Base-by-base conservation (phyloP, 257 asterid genomes). In the Gardenia jasminoides region DNA sequence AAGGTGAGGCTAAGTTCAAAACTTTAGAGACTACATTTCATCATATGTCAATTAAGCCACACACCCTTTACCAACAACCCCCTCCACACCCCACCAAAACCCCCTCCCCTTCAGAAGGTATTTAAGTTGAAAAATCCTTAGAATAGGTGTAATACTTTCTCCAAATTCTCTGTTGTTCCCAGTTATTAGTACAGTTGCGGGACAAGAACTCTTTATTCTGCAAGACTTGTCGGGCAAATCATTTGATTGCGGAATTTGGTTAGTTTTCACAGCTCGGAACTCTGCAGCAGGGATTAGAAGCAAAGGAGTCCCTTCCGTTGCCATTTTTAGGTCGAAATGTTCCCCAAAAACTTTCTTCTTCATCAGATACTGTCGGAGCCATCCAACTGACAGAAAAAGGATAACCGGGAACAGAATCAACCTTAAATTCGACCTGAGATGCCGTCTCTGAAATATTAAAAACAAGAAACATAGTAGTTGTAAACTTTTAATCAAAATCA, bases 141-240 rank as follows among this genome's bases (percentile, higher is more conserved):
- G 16, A 8, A 11, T 10, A 56, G 36, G 26, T 50, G 70, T 41
- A 70, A 72, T 83, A 83, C 89, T 70, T 83, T 73, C 75, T 77
- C 77, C 90, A 67, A 84, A 50, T 44, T 73, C 81, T 79, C 72
- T 68, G 75, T 87, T 83, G 28, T 67, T 79, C 75, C 90, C 90
- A 13, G 90, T 87, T 26, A 82, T 19, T 9, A 87, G 88, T 47
- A 81, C 64, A 7, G 80, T 76, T 31, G 70, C 86, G 3, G 87
- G 88, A 77, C 90, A 87, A 69, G 87, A 85, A 50, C 74, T 82
- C 26, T 43, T 81, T 31, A 17, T 52, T 70, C 78, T 69, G 62
- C 90, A 87, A 50, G 90, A 81, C 26, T 74, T 78, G 77, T 82
- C 84, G 12, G 90, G 88, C 78, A 87, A 71, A 65, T 81, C 88